These are phyloP conservation scores for Kitagawia praeruptora DNA, from an alignment of 129 eudicot genomes.

Conservation along the genomic window DNA sequence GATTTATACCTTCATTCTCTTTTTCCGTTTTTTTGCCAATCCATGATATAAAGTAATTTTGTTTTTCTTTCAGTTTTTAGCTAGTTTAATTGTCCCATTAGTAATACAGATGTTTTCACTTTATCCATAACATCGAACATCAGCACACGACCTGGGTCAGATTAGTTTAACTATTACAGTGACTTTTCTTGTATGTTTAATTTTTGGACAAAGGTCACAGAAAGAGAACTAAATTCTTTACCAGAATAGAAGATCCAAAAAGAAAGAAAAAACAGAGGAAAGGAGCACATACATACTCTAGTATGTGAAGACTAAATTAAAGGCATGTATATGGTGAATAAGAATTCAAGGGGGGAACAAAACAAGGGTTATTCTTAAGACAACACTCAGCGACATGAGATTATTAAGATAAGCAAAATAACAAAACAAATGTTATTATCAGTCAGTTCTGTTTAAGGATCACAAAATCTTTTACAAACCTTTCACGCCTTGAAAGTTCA, in stretches of 20 bases:
- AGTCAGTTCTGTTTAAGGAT: neutral
- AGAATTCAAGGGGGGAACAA: neutral
- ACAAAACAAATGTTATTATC: neutral
- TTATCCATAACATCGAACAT: neutral
- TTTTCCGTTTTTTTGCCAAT: neutral
- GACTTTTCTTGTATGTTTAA: neutral
- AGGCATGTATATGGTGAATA: neutral
- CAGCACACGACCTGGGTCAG: neutral
- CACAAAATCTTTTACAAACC: constrained; percentile 31
- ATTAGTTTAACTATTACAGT: neutral
- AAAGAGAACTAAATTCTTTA: neutral
- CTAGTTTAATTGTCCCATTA: neutral
- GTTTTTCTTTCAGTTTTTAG: too few relatives aligned
- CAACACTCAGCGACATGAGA: neutral
- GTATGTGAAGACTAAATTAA: neutral
- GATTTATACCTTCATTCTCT: neutral
- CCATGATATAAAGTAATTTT: neutral
- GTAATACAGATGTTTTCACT: neutral
- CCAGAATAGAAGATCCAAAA: neutral
- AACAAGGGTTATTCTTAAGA: neutral
- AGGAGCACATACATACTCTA: neutral
- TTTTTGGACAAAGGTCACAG: neutral
- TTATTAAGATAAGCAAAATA: neutral
- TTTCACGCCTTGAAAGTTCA: constrained; percentile 93
- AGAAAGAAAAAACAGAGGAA: neutral